Evolutionary conservation across 2,329 filamentous ascomycete species (phyloP), one percentile per base, ranked within the genome.

Genomic region (Zymoseptoria crescenta): DNA sequence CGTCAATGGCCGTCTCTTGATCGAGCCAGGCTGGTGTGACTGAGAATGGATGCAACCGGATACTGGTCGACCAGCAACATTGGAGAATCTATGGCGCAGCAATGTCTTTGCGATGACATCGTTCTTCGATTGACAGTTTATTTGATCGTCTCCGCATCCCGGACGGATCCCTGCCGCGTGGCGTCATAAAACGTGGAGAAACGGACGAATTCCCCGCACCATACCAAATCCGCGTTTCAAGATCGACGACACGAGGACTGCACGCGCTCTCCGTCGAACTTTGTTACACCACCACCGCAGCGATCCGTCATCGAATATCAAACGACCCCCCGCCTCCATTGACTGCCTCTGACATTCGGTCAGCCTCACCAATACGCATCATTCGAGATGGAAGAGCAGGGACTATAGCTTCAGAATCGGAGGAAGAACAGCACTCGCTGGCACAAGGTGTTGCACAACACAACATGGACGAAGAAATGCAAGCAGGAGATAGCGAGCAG

Each of bases 381-480:
- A 50, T 24, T 56, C 57, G 54, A 59, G 59, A 55, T 41, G 50
- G 35, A 45, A 4, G 35, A 45, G 35, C 16, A 45, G 35, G 9
- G 35, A 45, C 13, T 4, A 45, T 45, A 45, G 10, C 2, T 16
- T 45, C 35, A 57, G 57, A 61, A 60, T 52, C 61, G 59, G 61
- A 49, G 58, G 54, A 54, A 58, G 57, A 61, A 62, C 56, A 55
- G 51, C 57, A 56, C 20, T 49, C 20, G 59, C 54, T 29, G 49
- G 57, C 30, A 56, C 52, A 58, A 54, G 48, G 57, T 45, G 48
- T 16, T 52, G 35, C 51, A 52, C 30, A 49, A 54, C 54, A 62
- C 59, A 55, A 63, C 52, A 68, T 67, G 66, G 64, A 61, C 13
- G 58, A 58, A 54, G 62, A 65, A n/a, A 60, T 58, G 52, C 59